A percentile compares a stretch with the other conserved stretches of the same genome.
Evolutionary conservation across 352 stramenopile genomes (phyloP).

Genomic region (Phytophthora boehmeriae): DNA sequence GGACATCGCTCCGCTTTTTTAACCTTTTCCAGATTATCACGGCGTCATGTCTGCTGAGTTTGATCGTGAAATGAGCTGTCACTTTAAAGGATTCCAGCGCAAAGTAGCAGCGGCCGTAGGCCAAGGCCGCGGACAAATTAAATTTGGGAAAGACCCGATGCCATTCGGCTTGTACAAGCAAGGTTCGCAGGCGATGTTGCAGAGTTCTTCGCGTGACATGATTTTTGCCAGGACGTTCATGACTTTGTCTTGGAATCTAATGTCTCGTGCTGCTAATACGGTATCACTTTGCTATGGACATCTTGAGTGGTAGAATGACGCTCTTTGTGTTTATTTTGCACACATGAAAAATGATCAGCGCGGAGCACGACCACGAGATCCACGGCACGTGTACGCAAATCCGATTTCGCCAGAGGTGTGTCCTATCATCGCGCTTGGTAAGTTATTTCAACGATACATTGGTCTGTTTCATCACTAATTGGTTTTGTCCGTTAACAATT

Average conservation of each 20-base stretch:
- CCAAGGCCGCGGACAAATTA: no score
- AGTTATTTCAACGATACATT: no score
- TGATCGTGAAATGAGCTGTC: not conserved
- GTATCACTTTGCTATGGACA: not conserved
- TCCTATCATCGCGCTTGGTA: no score
- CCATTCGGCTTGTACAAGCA: no score
- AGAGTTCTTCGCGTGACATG: no score
- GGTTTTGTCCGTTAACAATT: no score
- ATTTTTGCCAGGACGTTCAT: no score
- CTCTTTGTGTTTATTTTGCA: not conserved
- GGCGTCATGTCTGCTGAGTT: not conserved
- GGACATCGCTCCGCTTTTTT: constrained; percentile 17
- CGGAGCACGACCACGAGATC: not conserved
- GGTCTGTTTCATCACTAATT: no score
- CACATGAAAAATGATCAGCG: constrained; percentile 4
- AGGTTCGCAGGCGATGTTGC: no score
- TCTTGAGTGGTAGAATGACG: not conserved
- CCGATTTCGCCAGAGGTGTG: not conserved
- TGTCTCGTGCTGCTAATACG: not conserved
- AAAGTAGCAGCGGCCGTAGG: constrained; percentile 5
- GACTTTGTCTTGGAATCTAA: not conserved
- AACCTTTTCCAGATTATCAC: constrained; percentile 20
- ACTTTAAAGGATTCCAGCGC: constrained; percentile 18
- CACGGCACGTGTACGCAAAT: not conserved
- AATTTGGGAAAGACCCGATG: no score